A percentile compares a stretch with the other conserved stretches of the same genome.
phyloP scores from a whole-genome alignment of 2,329 filamentous ascomycete genomes.

The Monosporascus sp. region DNA sequence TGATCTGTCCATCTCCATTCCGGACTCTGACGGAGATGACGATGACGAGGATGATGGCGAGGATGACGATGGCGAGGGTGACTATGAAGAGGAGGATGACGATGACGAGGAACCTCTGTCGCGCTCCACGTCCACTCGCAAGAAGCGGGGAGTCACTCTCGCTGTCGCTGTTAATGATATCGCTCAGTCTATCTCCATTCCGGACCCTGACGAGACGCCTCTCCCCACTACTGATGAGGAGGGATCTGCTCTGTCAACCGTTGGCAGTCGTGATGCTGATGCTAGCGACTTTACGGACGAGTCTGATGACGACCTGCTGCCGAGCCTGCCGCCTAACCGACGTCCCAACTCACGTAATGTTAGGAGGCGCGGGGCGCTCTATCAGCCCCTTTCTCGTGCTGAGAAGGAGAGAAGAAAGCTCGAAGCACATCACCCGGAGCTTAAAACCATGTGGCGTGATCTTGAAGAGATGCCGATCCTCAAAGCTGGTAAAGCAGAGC shows the following conservation, averaged over 20 bases:
- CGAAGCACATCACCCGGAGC: conserved; percentile 69
- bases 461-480: conserved; percentile 65
- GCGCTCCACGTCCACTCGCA: conserved; percentile 8
- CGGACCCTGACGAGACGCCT: background rate
- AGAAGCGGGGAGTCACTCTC: conserved; percentile 4
- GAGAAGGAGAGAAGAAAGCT: conserved; percentile 59
- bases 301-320: conserved; percentile 17
- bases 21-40: conserved; percentile 1
- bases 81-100: conserved; percentile 5
- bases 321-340: conserved; percentile 28
- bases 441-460: conserved; percentile 80
- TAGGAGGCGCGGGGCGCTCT: no score
- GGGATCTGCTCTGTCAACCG: background rate
- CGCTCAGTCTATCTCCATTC: background rate
- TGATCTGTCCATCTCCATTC: background rate
- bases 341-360: conserved; percentile 2
- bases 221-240: background rate
- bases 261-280: background rate
- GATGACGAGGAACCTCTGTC: conserved; percentile 2
- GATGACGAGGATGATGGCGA: conserved; percentile 7
- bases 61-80: conserved; percentile 3
- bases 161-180: background rate
- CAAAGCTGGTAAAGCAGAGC: conserved; percentile 54
- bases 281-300: background rate
- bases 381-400: conserved; percentile 16